Base-by-base conservation (phyloP, 2,329 filamentous ascomycete species). In the Xylariaceae sp. region DNA sequence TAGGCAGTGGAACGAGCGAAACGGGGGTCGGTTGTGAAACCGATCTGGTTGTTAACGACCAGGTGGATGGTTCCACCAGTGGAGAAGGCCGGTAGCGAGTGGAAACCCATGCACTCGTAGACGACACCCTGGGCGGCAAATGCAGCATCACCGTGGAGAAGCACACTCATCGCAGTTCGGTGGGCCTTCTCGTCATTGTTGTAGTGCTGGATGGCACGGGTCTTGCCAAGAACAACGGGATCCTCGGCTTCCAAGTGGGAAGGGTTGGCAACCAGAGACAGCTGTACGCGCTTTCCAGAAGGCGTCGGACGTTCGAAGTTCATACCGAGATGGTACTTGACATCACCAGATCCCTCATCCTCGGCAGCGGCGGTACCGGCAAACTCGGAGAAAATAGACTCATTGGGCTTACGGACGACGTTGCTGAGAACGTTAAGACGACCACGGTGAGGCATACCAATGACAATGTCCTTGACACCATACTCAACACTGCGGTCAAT, bases 271-370 rank as follows among this genome's bases (percentile, higher is more conserved):
- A 99, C 94, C 54, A 99, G 86, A 63, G 94, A 99, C 57, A 99
- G 86, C 80, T 99, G 94, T n/a, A 99, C 94, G 65, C 94, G 94
- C 85, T 97, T 97, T 70, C 94, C 94, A 49, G 93, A 97, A 60
- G 94, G 94, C 8, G 94, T 99, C 57, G 94, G 94, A 64, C 94
- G 91, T 81, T 99, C 94, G 68, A 99, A 99, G 82, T 99, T 99
- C 94, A 99, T 99, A 73, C 94, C 94, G 71, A 99, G 81, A 80
- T 99, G 94, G 80, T 99, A 99, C 79, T 99, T 99, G 77, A 99
- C 94, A 75, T 99, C 94, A 70, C 94, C 94, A 60, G 94, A 97
- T 61, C 94, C 94, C 78, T 99, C 93, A 68, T 97, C 94, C 68
- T 90, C 89, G 57, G 90, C 90, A 72, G 90, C 91, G 18, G 89